Percentiles rank a stretch among this genome's conserved stretches.
Evolutionary conservation across 192 early-diverging fungal genomes (phyloP).

Genomic region (Podila horticola): DNA sequence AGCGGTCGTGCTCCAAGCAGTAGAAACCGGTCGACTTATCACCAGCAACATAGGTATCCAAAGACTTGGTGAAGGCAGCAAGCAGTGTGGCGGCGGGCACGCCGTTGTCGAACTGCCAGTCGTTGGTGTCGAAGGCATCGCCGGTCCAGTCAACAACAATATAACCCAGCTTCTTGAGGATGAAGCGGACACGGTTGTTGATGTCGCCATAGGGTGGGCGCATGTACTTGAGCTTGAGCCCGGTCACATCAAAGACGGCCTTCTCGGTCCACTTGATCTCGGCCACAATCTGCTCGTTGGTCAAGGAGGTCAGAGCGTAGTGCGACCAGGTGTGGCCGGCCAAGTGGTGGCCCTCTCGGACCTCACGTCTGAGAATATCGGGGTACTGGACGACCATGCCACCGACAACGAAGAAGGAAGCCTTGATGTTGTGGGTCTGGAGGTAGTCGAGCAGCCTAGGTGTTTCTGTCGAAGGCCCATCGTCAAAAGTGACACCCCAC

Average conservation of each 20-base stretch:
- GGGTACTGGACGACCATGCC: conserved; percentile 51
- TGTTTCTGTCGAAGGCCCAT: conserved; percentile 56
- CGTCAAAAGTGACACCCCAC: conserved; percentile 64
- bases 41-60: conserved; percentile 6
- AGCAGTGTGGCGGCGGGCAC: not conserved
- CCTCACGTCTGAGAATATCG: conserved; percentile 43
- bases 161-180: conserved; percentile 67
- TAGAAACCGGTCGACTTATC: conserved; percentile 15
- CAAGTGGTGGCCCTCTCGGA: conserved; percentile 47
- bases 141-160: conserved; percentile 34
- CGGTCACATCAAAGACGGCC: conserved; percentile 58
- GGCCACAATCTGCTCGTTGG: conserved; percentile 71
- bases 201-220: conserved; percentile 71
- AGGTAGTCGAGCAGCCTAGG: conserved; percentile 56
- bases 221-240: conserved; percentile 60
- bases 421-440: conserved; percentile 43
- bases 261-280: conserved; percentile 68
- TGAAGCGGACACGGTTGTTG: conserved; percentile 75
- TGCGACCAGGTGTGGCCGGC: conserved; percentile 75
- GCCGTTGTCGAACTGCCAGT: conserved; percentile 1
- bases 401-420: conserved; percentile 61
- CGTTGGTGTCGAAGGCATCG: conserved; percentile 29
- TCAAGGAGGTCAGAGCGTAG: conserved; percentile 57
- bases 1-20: conserved; percentile 18
- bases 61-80: conserved; percentile 4